Evolutionary conservation across 768 basidiomycete species (phyloP), one percentile per base, ranked within the genome.

Genomic region (Solioccasus polychromus): DNA sequence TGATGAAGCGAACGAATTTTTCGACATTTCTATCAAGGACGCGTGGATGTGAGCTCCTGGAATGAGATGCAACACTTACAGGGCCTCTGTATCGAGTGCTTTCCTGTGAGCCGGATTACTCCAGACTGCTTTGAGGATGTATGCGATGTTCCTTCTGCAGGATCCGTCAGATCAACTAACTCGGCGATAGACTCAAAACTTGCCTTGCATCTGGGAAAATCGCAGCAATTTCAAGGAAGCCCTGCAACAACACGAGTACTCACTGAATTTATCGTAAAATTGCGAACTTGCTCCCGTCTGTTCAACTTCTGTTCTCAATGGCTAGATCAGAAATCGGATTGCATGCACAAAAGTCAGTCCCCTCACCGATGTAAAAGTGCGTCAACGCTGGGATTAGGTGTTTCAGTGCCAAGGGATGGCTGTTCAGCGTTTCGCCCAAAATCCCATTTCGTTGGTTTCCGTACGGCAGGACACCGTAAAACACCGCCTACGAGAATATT

Each of bases 201-300:
- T 47, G 72, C 76, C 79, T 72, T 45, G 83, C 77, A 67, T 83
- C 82, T 82, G 47, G 14, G 14, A 28, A 35, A 41, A 18, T 25
- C 29, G 15, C 28, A 42, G 7, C 30, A 20, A 39, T 47, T 48
- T 10, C 46, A 24, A 39, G 34, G 22, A 55, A 62, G 8, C 31
- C 35, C 24, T 7, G 29, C 8, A 14, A 10, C 20, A 35, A 41
- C 24, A 39, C n/a, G 15, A 23, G 4, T 14, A 78, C 86, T 53
- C 59, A 90, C 89, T 89, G 60, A 94, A 95, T 82, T 96, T 94
- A 66, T 96, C 95, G 68, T 96, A 98, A 70, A 99, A 98, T 61
- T 98, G 95, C 0, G 93, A 95, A 61, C 93, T 95, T 18, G 93
- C 91, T 24, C 96, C 96, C 0, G 96, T 99, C 57, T 88, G 86